Evolutionary conservation across 2,329 filamentous ascomycete species (phyloP).

Genomic region (Lasiodiplodia hormozganensis): DNA sequence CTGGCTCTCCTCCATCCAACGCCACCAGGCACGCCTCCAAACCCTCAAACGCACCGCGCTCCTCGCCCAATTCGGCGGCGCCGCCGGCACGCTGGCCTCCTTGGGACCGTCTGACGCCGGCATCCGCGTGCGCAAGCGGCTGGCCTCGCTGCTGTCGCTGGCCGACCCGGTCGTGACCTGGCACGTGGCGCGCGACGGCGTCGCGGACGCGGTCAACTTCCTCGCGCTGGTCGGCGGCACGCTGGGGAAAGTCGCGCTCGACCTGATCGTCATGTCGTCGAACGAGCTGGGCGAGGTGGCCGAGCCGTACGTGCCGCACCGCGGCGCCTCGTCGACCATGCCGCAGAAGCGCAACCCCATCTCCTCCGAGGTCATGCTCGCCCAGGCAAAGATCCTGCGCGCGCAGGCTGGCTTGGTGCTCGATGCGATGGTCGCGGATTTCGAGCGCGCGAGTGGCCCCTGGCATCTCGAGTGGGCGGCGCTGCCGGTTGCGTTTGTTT

Average conservation of each 20-base stretch:
- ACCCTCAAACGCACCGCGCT: conserved; percentile 56
- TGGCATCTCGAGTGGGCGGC: conserved; percentile 68
- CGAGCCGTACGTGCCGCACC: conserved; percentile 54
- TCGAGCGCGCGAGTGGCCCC: conserved; percentile 64
- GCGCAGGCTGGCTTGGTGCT: conserved; percentile 60
- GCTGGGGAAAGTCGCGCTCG: conserved; percentile 63
- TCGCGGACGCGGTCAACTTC: conserved; percentile 62
- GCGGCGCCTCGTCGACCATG: conserved; percentile 45
- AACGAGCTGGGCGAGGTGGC: conserved; percentile 62
- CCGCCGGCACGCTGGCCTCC: conserved; percentile 62
- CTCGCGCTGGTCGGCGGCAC: conserved; percentile 61
- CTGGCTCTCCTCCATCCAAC: conserved; percentile 58
- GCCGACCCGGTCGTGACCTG: conserved; percentile 62
- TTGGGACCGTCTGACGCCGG: conserved; percentile 52
- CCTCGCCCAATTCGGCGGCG: conserved; percentile 64
- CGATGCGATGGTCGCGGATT: conserved; percentile 65
- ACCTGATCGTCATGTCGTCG: conserved; percentile 65
- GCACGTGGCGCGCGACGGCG: conserved; percentile 62
- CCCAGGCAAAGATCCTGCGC: conserved; percentile 61
- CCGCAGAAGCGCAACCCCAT: conserved; percentile 64
- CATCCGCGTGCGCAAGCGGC: conserved; percentile 55
- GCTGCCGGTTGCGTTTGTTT: conserved; percentile 61
- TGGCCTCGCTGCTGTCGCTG: conserved; percentile 58
- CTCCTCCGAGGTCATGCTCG: conserved; percentile 63
- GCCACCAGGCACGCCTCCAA: conserved; percentile 57